A percentile compares a stretch with the other conserved stretches of the same genome.
phyloP scores from a whole-genome alignment of 2,329 filamentous ascomycete species.

The Aspergillus ustus region DNA sequence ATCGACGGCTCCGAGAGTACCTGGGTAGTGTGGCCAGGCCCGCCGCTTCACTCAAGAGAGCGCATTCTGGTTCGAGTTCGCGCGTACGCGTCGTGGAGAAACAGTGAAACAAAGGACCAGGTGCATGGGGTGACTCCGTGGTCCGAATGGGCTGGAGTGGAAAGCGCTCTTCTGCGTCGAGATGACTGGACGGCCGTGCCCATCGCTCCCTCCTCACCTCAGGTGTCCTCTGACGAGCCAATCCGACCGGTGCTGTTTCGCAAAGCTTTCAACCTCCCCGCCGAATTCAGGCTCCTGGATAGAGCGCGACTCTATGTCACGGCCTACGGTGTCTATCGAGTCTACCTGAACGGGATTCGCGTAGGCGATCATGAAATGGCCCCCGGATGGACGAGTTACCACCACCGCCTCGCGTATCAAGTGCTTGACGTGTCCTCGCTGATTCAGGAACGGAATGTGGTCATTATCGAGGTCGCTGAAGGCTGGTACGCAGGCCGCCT shows the following conservation, averaged over 20 bases:
- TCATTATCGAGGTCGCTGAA: slow-evolving; percentile 52
- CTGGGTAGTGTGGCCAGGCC: slow-evolving; percentile 34
- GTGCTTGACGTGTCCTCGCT: slow-evolving; percentile 56
- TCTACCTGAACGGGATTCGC: slow-evolving; percentile 52
- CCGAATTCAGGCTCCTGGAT: background rate
- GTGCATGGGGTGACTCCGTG: slow-evolving; percentile 10
- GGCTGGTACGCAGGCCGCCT: slow-evolving; percentile 54
- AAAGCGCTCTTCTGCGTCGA: slow-evolving; percentile 38
- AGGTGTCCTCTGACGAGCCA: slow-evolving; percentile 21
- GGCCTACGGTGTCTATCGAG: slow-evolving; percentile 52
- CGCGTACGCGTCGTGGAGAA: slow-evolving; percentile 6
- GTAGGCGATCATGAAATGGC: slow-evolving; percentile 39
- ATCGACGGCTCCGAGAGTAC: slow-evolving; percentile 25
- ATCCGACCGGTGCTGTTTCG: slow-evolving; percentile 41
- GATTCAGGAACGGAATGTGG: slow-evolving; percentile 44
- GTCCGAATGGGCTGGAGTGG: slow-evolving; percentile 31
- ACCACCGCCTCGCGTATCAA: slow-evolving; percentile 56
- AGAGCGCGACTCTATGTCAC: slow-evolving; percentile 55
- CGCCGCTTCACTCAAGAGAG: slow-evolving; percentile 27
- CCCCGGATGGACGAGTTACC: slow-evolving; percentile 60
- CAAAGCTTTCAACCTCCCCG: slow-evolving; percentile 33
- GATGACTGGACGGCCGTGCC: slow-evolving; percentile 37
- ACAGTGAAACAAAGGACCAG: background rate
- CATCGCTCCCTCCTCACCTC: slow-evolving; percentile 20
- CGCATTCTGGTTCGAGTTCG: slow-evolving; percentile 24